Conservation (phyloP, 352 stramenopile genomes). For the Thraustochytrium sp. region DNA sequence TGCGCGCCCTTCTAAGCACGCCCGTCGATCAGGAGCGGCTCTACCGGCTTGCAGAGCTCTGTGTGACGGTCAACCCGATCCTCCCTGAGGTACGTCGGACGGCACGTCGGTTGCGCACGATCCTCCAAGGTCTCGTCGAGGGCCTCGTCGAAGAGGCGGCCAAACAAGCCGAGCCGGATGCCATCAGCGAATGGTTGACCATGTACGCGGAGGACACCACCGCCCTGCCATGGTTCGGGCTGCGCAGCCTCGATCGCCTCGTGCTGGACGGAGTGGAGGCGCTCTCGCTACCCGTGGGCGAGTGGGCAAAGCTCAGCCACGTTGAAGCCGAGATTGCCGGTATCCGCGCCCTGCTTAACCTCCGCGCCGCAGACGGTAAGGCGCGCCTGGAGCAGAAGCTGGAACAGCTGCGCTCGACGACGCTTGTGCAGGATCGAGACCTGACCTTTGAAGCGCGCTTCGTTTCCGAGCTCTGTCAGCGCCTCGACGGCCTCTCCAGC, state of each 20-base stretch:
- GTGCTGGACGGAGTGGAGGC: neutral
- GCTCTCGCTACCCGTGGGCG: neutral
- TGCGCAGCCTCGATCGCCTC: neutral
- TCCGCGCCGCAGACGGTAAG: conserved; percentile 3
- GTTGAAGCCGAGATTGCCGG: conserved; percentile 7
- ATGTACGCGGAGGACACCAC: neutral
- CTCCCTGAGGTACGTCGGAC: no score
- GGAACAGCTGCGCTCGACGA: conserved; percentile 33
- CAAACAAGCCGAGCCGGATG: neutral
- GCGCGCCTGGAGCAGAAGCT: conserved; percentile 20
- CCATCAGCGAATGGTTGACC: neutral
- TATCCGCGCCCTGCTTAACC: neutral
- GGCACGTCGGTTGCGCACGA: no score
- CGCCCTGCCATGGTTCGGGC: neutral
- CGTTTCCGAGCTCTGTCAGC: neutral
- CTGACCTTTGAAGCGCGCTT: neutral
- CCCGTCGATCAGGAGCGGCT: no score
- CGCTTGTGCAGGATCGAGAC: conserved; percentile 16
- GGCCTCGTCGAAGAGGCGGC: neutral
- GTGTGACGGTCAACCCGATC: no score
- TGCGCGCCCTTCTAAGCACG: no score
- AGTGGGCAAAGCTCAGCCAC: conserved; percentile 11
- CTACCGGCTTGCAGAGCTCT: no score
- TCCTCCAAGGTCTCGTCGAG: no score
- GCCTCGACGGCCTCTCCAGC: neutral